Evolutionary conservation across 306 rosid genomes (phyloP).

Genomic region (Prunus davidiana): DNA sequence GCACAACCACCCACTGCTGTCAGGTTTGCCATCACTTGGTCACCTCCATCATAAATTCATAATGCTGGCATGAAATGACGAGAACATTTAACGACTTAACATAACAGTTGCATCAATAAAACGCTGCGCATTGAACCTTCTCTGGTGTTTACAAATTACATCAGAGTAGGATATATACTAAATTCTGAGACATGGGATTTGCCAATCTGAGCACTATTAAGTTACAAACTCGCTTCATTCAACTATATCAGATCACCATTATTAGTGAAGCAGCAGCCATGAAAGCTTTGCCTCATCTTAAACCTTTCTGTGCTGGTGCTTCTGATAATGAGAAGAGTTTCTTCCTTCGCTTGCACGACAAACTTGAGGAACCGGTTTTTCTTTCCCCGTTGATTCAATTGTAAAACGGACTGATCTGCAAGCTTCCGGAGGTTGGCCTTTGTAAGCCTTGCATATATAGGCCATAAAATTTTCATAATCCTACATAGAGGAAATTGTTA

Average conservation of each 20-base stretch:
- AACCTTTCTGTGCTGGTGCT: conserved; percentile 7
- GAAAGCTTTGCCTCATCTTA: neutral
- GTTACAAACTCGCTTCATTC: neutral
- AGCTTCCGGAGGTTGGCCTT: conserved; percentile 46
- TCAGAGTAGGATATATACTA: neutral
- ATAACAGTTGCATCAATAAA: neutral
- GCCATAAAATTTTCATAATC: conserved; percentile 49
- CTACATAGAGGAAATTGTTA: conserved; percentile 29
- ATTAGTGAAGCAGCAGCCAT: too few relatives aligned
- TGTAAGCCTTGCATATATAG: conserved; percentile 63
- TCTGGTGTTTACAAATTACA: neutral
- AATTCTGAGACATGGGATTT: too few relatives aligned
- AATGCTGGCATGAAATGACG: neutral
- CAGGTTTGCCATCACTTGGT: neutral
- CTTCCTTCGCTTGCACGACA: conserved; percentile 30
- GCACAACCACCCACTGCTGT: neutral
- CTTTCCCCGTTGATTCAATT: conserved; percentile 19
- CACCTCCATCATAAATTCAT: neutral
- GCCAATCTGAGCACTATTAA: neutral
- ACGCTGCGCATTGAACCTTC: neutral
- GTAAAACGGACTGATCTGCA: conserved; percentile 40
- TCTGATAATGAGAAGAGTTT: conserved; percentile 27
- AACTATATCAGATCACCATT: neutral
- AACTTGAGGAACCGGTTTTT: conserved; percentile 30
- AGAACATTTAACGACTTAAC: neutral